These are phyloP conservation scores for Heliosperma pusillum DNA, from an alignment of 148 eudicot genomes.

Conservation along the genomic window DNA sequence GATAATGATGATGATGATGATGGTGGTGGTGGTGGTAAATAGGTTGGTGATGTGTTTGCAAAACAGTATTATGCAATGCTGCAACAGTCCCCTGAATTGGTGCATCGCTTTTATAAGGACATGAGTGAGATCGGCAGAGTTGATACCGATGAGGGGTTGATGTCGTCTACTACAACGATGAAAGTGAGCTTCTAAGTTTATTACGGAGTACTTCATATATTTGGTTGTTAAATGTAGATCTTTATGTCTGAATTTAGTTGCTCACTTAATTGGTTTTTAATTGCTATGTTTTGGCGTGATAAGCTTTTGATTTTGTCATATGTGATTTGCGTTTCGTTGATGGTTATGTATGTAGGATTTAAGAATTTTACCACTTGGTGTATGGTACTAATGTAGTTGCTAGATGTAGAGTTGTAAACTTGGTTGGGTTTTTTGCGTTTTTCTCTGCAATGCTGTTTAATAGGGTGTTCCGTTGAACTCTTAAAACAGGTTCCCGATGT, in stretches of 20 bases:
- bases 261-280: background rate
- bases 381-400: background rate
- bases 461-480: no score
- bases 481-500: no score
- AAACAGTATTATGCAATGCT: slow-evolving; percentile 67
- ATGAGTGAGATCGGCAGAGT: slow-evolving; percentile 68
- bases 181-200: slow-evolving; percentile 37
- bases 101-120: slow-evolving; percentile 71
- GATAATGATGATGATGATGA: slow-evolving; percentile 60
- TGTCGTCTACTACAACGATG: slow-evolving; percentile 71
- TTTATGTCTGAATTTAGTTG: background rate
- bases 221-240: background rate
- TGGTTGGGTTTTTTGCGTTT: background rate
- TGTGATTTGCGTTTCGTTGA: background rate
- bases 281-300: background rate
- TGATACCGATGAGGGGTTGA: slow-evolving; percentile 37
- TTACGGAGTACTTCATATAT: background rate
- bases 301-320: background rate
- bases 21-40: background rate
- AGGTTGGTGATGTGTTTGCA: slow-evolving; percentile 91
- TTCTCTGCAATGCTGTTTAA: background rate
- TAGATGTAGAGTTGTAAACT: background rate
- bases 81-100: slow-evolving; percentile 62
- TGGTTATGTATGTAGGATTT: background rate
- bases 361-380: background rate